Percentiles rank a stretch among this genome's conserved stretches.
These are phyloP conservation scores for Starmerella vaccinii DNA, from an alignment of 805 yeast genomes.

Conservation along the genomic window DNA sequence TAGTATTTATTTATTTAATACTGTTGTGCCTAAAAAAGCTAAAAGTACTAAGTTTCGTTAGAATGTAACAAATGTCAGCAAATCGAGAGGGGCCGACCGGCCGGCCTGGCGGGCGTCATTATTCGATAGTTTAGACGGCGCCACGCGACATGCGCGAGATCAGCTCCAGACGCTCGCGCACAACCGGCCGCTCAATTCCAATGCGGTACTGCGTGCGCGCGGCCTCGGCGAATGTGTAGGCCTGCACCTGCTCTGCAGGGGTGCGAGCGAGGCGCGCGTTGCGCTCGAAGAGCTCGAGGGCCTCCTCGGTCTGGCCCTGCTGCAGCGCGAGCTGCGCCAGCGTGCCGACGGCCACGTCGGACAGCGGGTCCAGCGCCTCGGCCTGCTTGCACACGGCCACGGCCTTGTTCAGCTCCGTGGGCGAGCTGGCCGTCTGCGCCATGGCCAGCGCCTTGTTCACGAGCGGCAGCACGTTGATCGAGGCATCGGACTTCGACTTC, in stretches of 20 bases:
- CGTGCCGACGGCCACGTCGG: slow-evolving; percentile 82
- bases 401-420: slow-evolving; percentile 46
- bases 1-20: too few species aligned
- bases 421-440: slow-evolving; percentile 25
- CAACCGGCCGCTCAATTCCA: slow-evolving; percentile 29
- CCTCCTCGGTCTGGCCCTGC: slow-evolving; percentile 70
- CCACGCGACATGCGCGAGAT: slow-evolving; percentile 17
- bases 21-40: too few species aligned
- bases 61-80: too few species aligned
- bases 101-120: too few species aligned
- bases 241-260: slow-evolving; percentile 77
- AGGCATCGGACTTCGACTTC: slow-evolving; percentile 42
- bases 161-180: slow-evolving; percentile 27
- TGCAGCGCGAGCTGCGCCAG: slow-evolving; percentile 86
- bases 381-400: slow-evolving; percentile 62
- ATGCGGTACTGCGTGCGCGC: slow-evolving; percentile 79
- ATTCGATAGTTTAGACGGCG: not conserved
- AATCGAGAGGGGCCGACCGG: too few species aligned
- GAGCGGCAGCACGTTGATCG: slow-evolving; percentile 81
- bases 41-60: too few species aligned
- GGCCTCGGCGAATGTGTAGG: slow-evolving; percentile 85
- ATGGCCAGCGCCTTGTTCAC: slow-evolving; percentile 72
- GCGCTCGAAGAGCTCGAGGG: slow-evolving; percentile 70
- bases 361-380: slow-evolving; percentile 69
- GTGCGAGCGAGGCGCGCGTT: slow-evolving; percentile 75